A percentile compares a stretch with the other conserved stretches of the same genome.
Conservation (phyloP, 768 basidiomycete species). For the Mrakia hoshinonis region DNA sequence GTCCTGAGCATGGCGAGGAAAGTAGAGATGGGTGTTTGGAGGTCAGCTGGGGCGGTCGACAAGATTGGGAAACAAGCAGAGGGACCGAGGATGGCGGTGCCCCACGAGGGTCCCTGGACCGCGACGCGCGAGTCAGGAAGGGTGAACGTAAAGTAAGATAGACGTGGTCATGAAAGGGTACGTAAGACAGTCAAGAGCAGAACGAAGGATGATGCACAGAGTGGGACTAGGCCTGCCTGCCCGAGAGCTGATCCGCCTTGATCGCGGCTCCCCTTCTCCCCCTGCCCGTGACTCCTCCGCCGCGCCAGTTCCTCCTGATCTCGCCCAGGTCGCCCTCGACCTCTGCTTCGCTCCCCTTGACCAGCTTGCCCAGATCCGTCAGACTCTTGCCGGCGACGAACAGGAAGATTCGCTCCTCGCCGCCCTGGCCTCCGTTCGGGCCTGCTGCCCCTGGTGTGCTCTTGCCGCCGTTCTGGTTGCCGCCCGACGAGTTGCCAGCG, state of each 20-base stretch:
- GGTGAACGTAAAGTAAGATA: too few species aligned
- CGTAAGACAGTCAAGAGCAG: too few species aligned
- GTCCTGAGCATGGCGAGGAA: too few species aligned
- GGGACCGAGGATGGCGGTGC: too few species aligned
- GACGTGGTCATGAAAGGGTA: too few species aligned
- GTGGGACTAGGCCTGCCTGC: too few species aligned
- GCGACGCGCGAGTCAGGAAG: too few species aligned
- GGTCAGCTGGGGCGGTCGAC: too few species aligned
- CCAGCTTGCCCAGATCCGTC: conserved; percentile 32
- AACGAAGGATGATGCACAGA: too few species aligned
- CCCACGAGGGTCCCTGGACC: too few species aligned
- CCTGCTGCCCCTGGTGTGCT: neutral
- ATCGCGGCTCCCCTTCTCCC: conserved; percentile 31
- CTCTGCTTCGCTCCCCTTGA: conserved; percentile 33
- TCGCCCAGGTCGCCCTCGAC: conserved; percentile 36
- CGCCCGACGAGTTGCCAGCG: neutral
- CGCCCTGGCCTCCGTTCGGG: conserved; percentile 15
- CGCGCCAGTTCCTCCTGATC: conserved; percentile 34
- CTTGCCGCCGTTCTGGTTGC: conserved; percentile 8
- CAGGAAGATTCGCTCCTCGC: conserved; percentile 25
- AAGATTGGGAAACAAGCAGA: too few species aligned
- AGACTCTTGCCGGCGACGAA: conserved; percentile 34
- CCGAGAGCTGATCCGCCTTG: conserved; percentile 11
- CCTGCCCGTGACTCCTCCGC: conserved; percentile 30
- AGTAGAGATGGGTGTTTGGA: too few species aligned